Percentiles rank a stretch among this genome's conserved stretches.
phyloP scores from a whole-genome alignment of 2,329 filamentous ascomycete genomes.

The Curvularia lunata region DNA sequence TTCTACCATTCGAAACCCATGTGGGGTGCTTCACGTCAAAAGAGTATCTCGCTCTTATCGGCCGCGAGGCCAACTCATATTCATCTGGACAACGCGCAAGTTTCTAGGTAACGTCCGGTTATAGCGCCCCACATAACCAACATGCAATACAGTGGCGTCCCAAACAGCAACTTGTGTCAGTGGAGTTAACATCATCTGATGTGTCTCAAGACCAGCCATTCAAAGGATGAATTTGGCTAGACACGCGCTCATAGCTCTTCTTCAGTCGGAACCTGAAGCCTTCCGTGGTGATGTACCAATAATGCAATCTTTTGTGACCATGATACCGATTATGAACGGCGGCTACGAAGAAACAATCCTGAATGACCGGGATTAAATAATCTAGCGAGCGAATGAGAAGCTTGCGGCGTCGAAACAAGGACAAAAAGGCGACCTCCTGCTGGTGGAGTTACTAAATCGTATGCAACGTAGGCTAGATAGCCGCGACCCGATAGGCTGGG shows the following conservation, averaged over 20 bases:
- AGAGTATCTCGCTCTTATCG: no score
- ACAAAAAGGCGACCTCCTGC: conserved; percentile 12
- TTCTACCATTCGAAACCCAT: no score
- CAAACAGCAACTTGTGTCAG: background rate
- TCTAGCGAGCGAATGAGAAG: conserved; percentile 21
- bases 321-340: conserved; percentile 17
- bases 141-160: conserved; percentile 4
- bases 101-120: background rate
- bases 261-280: background rate
- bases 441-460: conserved; percentile 20
- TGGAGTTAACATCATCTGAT: conserved; percentile 1
- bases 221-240: background rate
- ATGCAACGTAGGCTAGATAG: conserved; percentile 16
- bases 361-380: conserved; percentile 12
- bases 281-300: conserved; percentile 5
- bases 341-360: conserved; percentile 22
- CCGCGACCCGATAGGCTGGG: conserved; percentile 20
- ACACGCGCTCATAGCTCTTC: background rate
- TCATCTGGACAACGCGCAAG: background rate
- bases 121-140: background rate
- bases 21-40: no score
- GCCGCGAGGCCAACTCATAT: background rate
- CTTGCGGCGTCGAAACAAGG: conserved; percentile 16
- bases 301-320: conserved; percentile 5
- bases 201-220: conserved; percentile 4